Base-by-base conservation (phyloP, 805 yeast genomes). In the Candida khao-thaluensis region DNA sequence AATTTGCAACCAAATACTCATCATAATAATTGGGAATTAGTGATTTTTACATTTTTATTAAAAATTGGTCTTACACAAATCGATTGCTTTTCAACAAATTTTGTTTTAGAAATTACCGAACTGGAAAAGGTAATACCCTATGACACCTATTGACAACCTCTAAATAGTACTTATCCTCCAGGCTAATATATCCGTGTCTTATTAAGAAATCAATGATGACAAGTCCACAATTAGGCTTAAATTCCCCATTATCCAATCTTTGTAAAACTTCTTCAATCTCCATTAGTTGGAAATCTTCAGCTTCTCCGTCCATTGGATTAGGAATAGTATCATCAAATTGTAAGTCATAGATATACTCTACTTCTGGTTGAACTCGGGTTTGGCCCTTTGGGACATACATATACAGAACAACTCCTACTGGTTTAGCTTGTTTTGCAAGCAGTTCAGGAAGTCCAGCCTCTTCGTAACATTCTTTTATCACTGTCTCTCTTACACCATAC, bases 201-300 rank as follows among this genome's bases (percentile, higher is more conserved):
- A 90, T 74, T 40, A 93, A 66, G 53, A 93, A 93, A 51, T 91
- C 97, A 11, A 89, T 70, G 21, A 85, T 68, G 2, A 90, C 82
- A 22, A 79, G 62, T 0, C 83, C 95, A 64, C 96, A 85, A 53
- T 91, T 93, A 18, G 95, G 95, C 60, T 91, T 93, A 67, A 93
- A 93, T 51, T 82, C 79, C 1, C 79, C 79, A 0, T 60, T 59
- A 9, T 53, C 53, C 20, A 91, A 52, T n/a, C 74, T 68, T 21
- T 53, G 41, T 24, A 71, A 44, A 1, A 86, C 77, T 45, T 85
- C 82, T 3, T 71, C 77, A 1, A 87, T 54, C 4, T 67, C 57
- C 79, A 86, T 68, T 31, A 90, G 65, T 41, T 61, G 52, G 59
- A 93, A 93, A 43, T 76, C 79, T 43, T 80, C 83, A 0, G 88